Evolutionary conservation across 345 rosid species (phyloP).

Genomic region (Sisymbrium altissimum): DNA sequence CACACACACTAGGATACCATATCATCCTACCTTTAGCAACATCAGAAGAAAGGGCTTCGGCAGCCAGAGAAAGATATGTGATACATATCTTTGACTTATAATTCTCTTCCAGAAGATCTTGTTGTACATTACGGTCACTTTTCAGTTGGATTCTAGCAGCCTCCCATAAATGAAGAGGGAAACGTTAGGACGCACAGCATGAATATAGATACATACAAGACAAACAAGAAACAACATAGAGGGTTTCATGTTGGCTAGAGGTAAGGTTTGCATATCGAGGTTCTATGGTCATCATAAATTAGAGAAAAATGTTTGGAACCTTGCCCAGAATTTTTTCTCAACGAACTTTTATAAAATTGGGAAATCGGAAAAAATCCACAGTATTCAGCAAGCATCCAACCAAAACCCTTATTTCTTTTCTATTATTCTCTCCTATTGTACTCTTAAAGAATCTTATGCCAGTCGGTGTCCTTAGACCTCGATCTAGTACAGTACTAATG

Average conservation of each 20-base stretch:
- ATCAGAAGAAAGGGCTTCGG: slow-evolving; percentile 42
- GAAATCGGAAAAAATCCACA: not conserved
- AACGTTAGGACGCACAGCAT: slow-evolving; percentile 19
- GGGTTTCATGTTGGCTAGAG: slow-evolving; percentile 1
- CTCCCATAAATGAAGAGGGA: slow-evolving; percentile 38
- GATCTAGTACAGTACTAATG: slow-evolving; percentile 15
- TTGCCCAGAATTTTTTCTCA: not conserved
- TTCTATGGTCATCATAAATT: slow-evolving; percentile 1
- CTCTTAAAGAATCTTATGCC: slow-evolving; percentile 15
- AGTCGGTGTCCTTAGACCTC: slow-evolving; percentile 13
- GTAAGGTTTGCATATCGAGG: slow-evolving; percentile 3
- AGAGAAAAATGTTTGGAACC: not conserved
- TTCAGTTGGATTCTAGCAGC: slow-evolving; percentile 64
- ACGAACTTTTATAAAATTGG: not conserved
- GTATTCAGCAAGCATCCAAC: slow-evolving; percentile 7
- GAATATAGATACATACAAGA: slow-evolving; percentile 1
- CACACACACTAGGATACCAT: slow-evolving; percentile 8
- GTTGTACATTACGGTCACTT: slow-evolving; percentile 49
- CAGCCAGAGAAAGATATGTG: slow-evolving; percentile 61
- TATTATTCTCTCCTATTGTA: not conserved
- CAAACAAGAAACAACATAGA: slow-evolving; percentile 14
- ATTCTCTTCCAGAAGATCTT: slow-evolving; percentile 52
- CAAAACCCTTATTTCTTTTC: not conserved
- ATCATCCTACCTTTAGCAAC: slow-evolving; percentile 46
- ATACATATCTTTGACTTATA: slow-evolving; percentile 49